Evolutionary conservation across 2,329 filamentous ascomycete genomes (phyloP).

Genomic region (Penicillium sp.): DNA sequence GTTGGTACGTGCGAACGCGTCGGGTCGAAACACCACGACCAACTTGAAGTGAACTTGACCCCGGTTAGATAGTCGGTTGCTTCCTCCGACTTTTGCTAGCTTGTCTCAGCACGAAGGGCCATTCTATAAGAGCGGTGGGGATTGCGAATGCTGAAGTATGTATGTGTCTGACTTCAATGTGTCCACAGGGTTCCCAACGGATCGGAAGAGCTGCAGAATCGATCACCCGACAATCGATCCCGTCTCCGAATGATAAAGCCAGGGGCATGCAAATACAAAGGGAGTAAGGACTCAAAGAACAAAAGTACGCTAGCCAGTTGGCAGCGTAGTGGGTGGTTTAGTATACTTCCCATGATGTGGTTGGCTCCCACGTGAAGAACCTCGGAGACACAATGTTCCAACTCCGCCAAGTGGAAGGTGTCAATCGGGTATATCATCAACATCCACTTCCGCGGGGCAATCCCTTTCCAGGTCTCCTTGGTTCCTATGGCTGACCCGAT

Average conservation of each 20-base stretch:
- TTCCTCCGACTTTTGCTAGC: constrained; percentile 8
- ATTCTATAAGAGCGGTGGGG: constrained; percentile 6
- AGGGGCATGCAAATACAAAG: background rate
- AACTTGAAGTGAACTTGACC: background rate
- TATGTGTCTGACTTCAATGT: background rate
- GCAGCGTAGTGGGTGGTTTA: background rate
- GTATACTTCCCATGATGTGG: constrained; percentile 1
- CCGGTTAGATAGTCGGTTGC: constrained; percentile 1
- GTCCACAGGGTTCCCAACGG: background rate
- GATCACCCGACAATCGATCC: background rate
- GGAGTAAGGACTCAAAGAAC: background rate
- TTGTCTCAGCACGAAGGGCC: constrained; percentile 7
- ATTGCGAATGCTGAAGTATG: background rate
- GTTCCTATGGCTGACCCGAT: constrained; percentile 46
- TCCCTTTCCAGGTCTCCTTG: background rate
- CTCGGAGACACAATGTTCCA: constrained; percentile 37
- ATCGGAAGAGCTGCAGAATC: background rate
- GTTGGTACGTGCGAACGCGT: background rate
- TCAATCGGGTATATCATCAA: constrained; percentile 37
- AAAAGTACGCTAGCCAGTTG: constrained; percentile 3
- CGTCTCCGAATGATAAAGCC: no score
- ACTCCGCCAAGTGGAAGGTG: constrained; percentile 31
- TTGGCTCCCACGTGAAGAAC: constrained; percentile 21
- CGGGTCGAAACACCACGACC: background rate
- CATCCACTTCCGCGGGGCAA: constrained; percentile 17